Evolutionary conservation across 2,329 filamentous ascomycete species (phyloP).

Genomic region (Aspergillus eucalypticola): DNA sequence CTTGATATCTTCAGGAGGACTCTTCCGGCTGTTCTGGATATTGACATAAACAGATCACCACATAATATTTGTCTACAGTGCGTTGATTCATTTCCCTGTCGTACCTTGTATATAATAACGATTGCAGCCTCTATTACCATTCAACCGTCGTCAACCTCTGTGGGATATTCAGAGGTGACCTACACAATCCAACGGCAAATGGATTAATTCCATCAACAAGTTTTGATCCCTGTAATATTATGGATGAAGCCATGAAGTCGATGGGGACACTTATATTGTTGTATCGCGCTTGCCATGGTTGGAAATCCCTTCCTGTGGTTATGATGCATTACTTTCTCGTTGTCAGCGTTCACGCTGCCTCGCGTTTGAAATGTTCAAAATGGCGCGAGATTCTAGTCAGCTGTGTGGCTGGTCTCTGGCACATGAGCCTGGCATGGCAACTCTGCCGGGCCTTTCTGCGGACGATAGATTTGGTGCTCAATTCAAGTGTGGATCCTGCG

Average conservation of each 20-base stretch:
- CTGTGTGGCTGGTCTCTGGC: slow-evolving; percentile 1
- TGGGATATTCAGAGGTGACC: background rate
- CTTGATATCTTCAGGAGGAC: background rate
- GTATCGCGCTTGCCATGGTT: slow-evolving; percentile 1
- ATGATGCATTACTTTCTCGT: slow-evolving; percentile 4
- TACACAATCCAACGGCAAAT: background rate
- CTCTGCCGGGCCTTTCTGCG: slow-evolving; percentile 1
- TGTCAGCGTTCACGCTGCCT: background rate
- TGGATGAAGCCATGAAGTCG: background rate
- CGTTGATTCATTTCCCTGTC: background rate
- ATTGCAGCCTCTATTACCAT: background rate
- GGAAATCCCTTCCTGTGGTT: slow-evolving; percentile 2
- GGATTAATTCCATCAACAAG: background rate
- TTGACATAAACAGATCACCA: background rate
- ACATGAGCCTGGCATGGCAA: slow-evolving; percentile 1
- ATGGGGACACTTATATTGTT: background rate
- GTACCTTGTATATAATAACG: background rate
- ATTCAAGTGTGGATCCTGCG: background rate
- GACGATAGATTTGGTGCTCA: background rate
- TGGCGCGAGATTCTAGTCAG: slow-evolving; percentile 2
- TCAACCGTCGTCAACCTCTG: background rate
- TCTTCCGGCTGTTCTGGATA: background rate
- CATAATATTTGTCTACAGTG: slow-evolving; percentile 2
- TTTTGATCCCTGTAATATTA: background rate
- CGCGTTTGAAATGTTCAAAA: background rate